phyloP scores from a whole-genome alignment of 371 early-diverging fungal genomes.

The Rhizomucor pusillus region DNA sequence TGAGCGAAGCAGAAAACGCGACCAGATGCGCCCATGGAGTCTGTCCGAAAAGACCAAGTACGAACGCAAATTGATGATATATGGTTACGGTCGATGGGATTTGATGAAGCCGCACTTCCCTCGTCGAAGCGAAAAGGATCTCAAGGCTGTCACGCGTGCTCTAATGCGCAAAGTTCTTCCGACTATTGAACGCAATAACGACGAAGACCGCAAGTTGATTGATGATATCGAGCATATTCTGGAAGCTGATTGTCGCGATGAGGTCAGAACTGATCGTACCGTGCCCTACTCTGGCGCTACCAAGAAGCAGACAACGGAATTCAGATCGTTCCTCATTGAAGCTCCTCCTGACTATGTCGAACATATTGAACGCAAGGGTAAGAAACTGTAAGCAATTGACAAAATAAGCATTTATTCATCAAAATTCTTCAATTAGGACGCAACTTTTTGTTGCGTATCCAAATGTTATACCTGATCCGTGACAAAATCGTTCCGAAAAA shows the following conservation, averaged over 20 bases:
- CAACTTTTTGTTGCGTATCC: conserved; percentile 74
- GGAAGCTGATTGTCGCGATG: conserved; percentile 31
- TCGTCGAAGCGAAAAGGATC: conserved; percentile 57
- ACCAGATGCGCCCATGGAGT: conserved; percentile 65
- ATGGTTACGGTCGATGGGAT: conserved; percentile 79
- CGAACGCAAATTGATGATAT: conserved; percentile 83
- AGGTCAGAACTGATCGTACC: conserved; percentile 28
- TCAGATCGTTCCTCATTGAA: conserved; percentile 65
- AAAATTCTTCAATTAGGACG: conserved; percentile 26
- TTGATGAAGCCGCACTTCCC: conserved; percentile 58
- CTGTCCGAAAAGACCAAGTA: conserved; percentile 73
- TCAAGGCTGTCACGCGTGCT: conserved; percentile 52
- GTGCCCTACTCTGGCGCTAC: conserved; percentile 64
- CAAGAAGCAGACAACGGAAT: conserved; percentile 61
- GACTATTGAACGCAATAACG: conserved; percentile 33
- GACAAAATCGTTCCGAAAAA: conserved; percentile 57
- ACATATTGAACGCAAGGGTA: conserved; percentile 66
- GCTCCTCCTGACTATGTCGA: conserved; percentile 73
- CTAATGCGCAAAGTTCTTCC: conserved; percentile 36
- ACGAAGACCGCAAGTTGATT: conserved; percentile 42
- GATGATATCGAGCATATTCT: conserved; percentile 44
- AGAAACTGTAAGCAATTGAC: background rate
- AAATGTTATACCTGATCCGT: conserved; percentile 73
- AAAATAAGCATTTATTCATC: background rate
- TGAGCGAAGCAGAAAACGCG: conserved; percentile 22